Percentiles rank a stretch among this genome's conserved stretches.
These are phyloP conservation scores for Trichoderma atrobrunneum DNA, from an alignment of 2,329 filamentous ascomycete species.

Conservation along the genomic window DNA sequence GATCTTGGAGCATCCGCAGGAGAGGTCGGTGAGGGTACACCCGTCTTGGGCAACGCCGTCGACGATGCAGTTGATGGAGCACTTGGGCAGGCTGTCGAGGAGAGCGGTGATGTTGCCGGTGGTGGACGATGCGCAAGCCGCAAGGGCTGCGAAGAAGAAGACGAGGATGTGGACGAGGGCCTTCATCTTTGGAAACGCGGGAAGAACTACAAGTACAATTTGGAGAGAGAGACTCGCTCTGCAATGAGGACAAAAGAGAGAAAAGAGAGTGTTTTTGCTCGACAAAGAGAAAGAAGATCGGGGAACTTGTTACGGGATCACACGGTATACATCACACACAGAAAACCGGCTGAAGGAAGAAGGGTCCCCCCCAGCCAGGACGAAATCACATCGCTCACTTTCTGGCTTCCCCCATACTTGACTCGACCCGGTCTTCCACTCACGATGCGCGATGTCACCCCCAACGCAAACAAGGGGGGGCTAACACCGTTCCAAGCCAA, in stretches of 20 bases:
- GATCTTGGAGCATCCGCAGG: conserved; percentile 40
- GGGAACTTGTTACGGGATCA: neutral
- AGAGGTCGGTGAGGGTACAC: conserved; percentile 35
- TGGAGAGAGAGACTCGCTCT: neutral
- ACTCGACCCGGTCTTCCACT: neutral
- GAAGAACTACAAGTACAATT: neutral
- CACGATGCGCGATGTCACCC: conserved; percentile 12
- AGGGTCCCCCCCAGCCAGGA: neutral
- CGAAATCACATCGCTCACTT: neutral
- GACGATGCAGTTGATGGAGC: conserved; percentile 39
- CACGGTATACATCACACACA: neutral
- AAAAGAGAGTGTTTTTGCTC: neutral
- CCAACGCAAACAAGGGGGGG: conserved; percentile 15
- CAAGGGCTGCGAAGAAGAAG: conserved; percentile 20
- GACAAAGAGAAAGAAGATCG: neutral
- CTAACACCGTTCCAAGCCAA: neutral
- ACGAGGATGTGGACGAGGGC: conserved; percentile 11
- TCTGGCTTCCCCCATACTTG: neutral
- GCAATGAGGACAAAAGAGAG: neutral
- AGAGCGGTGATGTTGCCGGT: conserved; percentile 22
- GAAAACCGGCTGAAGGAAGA: neutral
- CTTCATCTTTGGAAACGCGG: neutral
- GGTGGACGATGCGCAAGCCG: conserved; percentile 15
- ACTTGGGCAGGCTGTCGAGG: conserved; percentile 34
- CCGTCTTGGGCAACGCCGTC: conserved; percentile 31